Percentiles rank a stretch among this genome's conserved stretches.
Conservation (phyloP, 2,329 filamentous ascomycete species). For the Ceratocystis papillata region DNA sequence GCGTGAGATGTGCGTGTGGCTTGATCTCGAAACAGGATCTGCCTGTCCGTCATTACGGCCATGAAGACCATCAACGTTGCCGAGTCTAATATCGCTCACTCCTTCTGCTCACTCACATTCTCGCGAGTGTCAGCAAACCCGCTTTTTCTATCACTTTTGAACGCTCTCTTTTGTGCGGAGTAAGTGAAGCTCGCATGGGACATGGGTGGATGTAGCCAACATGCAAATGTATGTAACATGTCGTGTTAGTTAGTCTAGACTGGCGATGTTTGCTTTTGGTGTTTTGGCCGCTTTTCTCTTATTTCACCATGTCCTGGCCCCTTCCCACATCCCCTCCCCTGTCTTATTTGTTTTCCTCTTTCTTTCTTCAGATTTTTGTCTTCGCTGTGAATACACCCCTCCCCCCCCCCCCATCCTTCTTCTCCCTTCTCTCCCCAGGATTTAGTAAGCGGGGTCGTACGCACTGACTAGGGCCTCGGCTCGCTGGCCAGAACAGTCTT, state of each 20-base stretch:
- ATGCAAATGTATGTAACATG: neutral
- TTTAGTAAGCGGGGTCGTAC: slow-evolving; percentile 1
- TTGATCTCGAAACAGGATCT: slow-evolving; percentile 8
- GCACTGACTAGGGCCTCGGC: slow-evolving; percentile 2
- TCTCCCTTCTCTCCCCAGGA: slow-evolving; percentile 1
- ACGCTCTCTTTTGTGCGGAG: neutral
- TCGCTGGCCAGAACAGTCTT: slow-evolving; percentile 5
- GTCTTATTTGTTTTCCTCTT: neutral
- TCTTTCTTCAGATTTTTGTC: too few species aligned
- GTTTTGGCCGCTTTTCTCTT: neutral
- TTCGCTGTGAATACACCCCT: neutral
- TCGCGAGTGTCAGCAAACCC: neutral
- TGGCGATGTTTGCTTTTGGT: slow-evolving; percentile 7
- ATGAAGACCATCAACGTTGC: too few species aligned
- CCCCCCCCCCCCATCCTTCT: neutral
- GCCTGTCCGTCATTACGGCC: neutral
- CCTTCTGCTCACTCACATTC: neutral
- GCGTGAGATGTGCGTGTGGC: neutral
- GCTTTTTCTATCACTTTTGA: slow-evolving; percentile 1
- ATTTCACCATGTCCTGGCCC: neutral
- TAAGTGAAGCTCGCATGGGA: too few species aligned
- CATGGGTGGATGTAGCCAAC: too few species aligned
- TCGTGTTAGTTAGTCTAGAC: neutral
- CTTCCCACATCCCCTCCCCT: neutral
- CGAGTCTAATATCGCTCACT: too few species aligned